Evolutionary conservation across 2,329 filamentous ascomycete genomes (phyloP), one percentile per base, ranked within the genome.

Genomic region (Trichoderma pleuroti): DNA sequence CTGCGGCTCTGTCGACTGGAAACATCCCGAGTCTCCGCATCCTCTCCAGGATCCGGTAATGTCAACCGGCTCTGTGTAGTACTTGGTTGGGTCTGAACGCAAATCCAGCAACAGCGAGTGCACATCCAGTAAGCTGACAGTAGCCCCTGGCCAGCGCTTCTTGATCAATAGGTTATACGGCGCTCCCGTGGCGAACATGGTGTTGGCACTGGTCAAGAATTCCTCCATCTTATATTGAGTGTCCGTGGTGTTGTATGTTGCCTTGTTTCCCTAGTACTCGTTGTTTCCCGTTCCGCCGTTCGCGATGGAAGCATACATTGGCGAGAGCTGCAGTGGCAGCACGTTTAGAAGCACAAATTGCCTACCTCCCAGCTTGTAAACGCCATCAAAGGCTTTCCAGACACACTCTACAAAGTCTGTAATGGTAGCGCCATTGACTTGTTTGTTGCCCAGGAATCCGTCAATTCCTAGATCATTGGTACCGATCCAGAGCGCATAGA

Each of bases 401-500:
- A 93, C 83, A 76, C 92, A 94, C 72, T 90, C 86, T 4, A 89
- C 84, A 76, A 90, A 93, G 76, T 90, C 86, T 1, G 84, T 82
- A 7, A 94, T 84, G 2, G 87, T 90, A 28, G 88, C 89, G 14
- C 85, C 86, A 0, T 81, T 75, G 5, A 85, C 79, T 77, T 93
- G 90, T 28, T 83, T 84, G 76, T 93, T 90, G 5, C 86, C 88
- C 36, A 94, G 78, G 76, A 94, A 91, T 10, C 86, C 90, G 65
- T 84, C 80, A 70, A 83, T 84, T 26, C 92, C 92, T 11, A 95
- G 82, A 76, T 96, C 92, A 77, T 95, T 95, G 28, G 92, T 94
- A 4, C 92, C 92, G 75, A 94, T 93, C 91, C 91, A 94, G 64
- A 94, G 86, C 1, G 88, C 85, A 76, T 93, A 94, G 3, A 93